Conservation (phyloP, 768 basidiomycete genomes). For the Leccinum variicolor region DNA sequence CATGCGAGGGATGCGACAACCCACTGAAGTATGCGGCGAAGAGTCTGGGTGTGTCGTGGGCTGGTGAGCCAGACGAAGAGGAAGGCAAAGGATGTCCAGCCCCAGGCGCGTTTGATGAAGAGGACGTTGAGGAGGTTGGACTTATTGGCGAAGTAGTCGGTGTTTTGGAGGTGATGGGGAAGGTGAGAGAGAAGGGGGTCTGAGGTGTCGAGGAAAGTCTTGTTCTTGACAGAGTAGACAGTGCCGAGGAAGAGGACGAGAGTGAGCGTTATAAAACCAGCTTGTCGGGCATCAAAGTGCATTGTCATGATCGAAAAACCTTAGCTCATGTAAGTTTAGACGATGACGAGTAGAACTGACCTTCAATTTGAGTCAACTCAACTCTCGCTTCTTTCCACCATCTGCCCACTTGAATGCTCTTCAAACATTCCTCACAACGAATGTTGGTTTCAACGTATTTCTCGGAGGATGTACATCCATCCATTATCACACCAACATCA, state of each 20-base stretch:
- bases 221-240: constrained; percentile 56
- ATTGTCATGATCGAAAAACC: constrained; percentile 11
- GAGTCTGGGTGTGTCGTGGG: constrained; percentile 41
- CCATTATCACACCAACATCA: too few species aligned
- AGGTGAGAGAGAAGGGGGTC: constrained; percentile 65
- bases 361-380: too few species aligned
- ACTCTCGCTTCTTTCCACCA: too few species aligned
- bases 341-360: not conserved
- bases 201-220: constrained; percentile 84
- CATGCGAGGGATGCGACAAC: constrained; percentile 59
- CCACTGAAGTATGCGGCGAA: constrained; percentile 51
- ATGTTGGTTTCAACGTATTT: too few species aligned
- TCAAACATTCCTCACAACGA: too few species aligned
- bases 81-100: constrained; percentile 77
- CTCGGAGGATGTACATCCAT: too few species aligned
- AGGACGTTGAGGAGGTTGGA: constrained; percentile 75
- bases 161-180: constrained; percentile 59
- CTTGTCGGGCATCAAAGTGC: constrained; percentile 22
- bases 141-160: constrained; percentile 79
- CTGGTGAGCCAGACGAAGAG: constrained; percentile 56
- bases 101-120: constrained; percentile 93
- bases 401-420: too few species aligned
- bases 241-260: constrained; percentile 58
- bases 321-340: too few species aligned
- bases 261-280: constrained; percentile 41